A percentile compares a stretch with the other conserved stretches of the same genome.
Evolutionary conservation across 202 grass and related monocot species (phyloP).

Genomic region (Bolboschoenoplectus hybrid): DNA sequence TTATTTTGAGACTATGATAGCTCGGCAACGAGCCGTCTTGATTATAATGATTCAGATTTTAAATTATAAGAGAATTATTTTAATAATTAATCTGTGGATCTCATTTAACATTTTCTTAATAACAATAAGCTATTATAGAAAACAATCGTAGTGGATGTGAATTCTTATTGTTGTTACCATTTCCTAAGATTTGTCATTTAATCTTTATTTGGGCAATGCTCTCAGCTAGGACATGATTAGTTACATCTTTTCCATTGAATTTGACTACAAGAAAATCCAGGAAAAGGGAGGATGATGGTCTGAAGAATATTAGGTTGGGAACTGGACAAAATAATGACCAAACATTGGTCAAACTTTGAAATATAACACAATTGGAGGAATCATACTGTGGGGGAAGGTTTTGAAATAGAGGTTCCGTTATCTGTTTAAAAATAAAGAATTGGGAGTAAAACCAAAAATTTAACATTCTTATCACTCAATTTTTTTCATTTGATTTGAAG

Average conservation of each 20-base stretch:
- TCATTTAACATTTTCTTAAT: too few relatives aligned
- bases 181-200: not conserved
- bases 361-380: not conserved
- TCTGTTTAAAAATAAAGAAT: not conserved
- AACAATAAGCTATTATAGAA: too few relatives aligned
- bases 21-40: too few relatives aligned
- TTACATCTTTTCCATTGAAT: not conserved
- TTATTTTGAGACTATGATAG: too few relatives aligned
- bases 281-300: too few relatives aligned
- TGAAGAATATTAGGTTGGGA: constrained; percentile 24
- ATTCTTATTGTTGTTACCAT: too few relatives aligned
- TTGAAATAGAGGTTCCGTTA: not conserved
- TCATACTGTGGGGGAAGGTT: not conserved
- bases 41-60: too few relatives aligned
- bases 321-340: not conserved
- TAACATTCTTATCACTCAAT: not conserved
- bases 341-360: constrained; percentile 15
- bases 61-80: too few relatives aligned
- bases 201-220: not conserved
- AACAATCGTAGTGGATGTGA: too few relatives aligned
- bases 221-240: not conserved
- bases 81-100: too few relatives aligned
- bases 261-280: not conserved
- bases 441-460: not conserved
- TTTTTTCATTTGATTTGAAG: not conserved